Percentiles rank a stretch among this genome's conserved stretches.
Evolutionary conservation across 2,329 filamentous ascomycete species (phyloP).

Genomic region (Colletotrichum sp.): DNA sequence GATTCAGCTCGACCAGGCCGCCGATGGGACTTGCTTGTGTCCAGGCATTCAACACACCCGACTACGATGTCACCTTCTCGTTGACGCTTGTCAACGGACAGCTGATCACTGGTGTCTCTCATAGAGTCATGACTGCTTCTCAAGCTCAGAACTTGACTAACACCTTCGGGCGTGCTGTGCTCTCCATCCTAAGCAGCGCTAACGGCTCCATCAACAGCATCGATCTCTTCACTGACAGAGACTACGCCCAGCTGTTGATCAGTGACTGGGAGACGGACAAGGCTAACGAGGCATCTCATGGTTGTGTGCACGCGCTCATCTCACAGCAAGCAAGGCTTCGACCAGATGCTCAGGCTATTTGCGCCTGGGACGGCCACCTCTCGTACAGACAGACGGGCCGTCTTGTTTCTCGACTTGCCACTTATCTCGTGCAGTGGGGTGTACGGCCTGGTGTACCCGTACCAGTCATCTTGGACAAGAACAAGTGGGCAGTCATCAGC

Average conservation of each 20-base stretch:
- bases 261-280: conserved; percentile 53
- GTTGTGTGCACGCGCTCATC: conserved; percentile 51
- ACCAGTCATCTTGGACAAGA: conserved; percentile 74
- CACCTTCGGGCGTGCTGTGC: conserved; percentile 59
- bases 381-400: conserved; percentile 45
- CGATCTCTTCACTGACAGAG: conserved; percentile 60
- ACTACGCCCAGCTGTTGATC: conserved; percentile 58
- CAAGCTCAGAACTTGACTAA: conserved; percentile 55
- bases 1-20: conserved; percentile 29
- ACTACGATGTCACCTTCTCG: conserved; percentile 53
- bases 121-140: conserved; percentile 44
- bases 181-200: conserved; percentile 47
- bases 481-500: conserved; percentile 69
- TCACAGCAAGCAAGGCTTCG: conserved; percentile 41
- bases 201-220: conserved; percentile 47
- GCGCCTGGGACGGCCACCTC: conserved; percentile 50
- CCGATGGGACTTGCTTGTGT: conserved; percentile 37
- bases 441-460: conserved; percentile 61
- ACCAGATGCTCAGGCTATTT: conserved; percentile 45
- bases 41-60: conserved; percentile 46
- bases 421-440: conserved; percentile 55
- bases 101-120: conserved; percentile 49
- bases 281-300: conserved; percentile 42
- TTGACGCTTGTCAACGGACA: conserved; percentile 45
- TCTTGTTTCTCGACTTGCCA: conserved; percentile 42